Conservation (phyloP, 306 rosid genomes). For the Astragalus glycyphyllos region DNA sequence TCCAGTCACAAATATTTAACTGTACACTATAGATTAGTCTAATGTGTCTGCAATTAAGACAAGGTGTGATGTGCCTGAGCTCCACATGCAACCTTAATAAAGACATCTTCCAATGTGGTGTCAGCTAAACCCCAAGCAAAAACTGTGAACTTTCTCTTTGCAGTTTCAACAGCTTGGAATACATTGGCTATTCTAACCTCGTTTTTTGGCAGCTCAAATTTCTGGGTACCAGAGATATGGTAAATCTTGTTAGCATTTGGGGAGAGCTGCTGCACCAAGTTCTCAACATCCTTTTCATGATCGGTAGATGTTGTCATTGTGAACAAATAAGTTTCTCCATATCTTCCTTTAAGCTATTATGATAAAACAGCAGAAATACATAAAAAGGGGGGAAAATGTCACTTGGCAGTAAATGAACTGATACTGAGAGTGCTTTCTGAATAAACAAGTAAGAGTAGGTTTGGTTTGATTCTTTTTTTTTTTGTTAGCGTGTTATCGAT, state of each 20-base stretch:
- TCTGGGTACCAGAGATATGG: constrained; percentile 90
- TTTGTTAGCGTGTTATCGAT: too few relatives aligned
- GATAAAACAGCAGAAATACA: constrained; percentile 15
- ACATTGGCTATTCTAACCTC: constrained; percentile 77
- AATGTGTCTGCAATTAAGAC: constrained; percentile 45
- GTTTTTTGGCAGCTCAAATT: constrained; percentile 82
- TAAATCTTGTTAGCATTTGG: constrained; percentile 76
- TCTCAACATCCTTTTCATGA: constrained; percentile 77
- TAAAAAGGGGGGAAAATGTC: neutral
- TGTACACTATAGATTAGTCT: neutral
- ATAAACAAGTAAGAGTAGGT: constrained; percentile 1
- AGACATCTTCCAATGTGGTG: constrained; percentile 95
- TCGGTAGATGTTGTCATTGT: constrained; percentile 83
- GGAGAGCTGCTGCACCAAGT: constrained; percentile 63
- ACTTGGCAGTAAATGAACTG: neutral
- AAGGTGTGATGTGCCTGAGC: constrained; percentile 65
- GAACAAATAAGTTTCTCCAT: constrained; percentile 87
- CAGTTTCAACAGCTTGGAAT: constrained; percentile 75
- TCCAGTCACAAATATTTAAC: too few relatives aligned
- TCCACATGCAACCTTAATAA: constrained; percentile 85
- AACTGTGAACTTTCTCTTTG: constrained; percentile 76
- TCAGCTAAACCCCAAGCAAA: constrained; percentile 97
- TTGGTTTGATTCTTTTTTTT: too few relatives aligned
- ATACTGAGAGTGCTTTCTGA: constrained; percentile 6
- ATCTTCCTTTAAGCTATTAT: constrained; percentile 81